phyloP scores from a whole-genome alignment of 202 grass and related monocot species.

The Setaria viridis region DNA sequence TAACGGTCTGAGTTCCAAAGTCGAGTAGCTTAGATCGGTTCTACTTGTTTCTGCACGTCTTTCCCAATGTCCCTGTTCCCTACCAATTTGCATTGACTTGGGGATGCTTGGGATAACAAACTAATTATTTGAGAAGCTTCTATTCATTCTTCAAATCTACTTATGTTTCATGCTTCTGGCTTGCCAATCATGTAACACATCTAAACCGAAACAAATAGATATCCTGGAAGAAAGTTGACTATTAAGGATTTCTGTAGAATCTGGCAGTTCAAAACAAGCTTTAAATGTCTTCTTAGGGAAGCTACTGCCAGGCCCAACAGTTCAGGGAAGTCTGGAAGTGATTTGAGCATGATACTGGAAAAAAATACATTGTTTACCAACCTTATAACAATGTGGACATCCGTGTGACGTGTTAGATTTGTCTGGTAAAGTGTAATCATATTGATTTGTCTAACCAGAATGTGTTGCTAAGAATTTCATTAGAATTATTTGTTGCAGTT shows the following conservation, averaged over 20 bases:
- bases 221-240: background rate
- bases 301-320: background rate
- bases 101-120: constrained; percentile 10
- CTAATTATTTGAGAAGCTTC: background rate
- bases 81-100: constrained; percentile 24
- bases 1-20: background rate
- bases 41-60: background rate
- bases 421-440: background rate
- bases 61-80: background rate
- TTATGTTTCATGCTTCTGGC: background rate
- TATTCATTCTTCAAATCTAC: constrained; percentile 16
- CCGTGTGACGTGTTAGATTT: background rate
- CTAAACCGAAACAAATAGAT: constrained; percentile 29
- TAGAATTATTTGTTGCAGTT: background rate
- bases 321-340: background rate
- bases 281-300: constrained; percentile 7
- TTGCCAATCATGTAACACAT: constrained; percentile 8
- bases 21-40: background rate
- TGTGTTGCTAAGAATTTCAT: constrained; percentile 23
- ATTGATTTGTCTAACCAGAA: constrained; percentile 10
- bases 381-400: background rate
- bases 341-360: constrained; percentile 19
- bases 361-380: background rate
- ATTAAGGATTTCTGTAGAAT: constrained; percentile 5
- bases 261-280: background rate